Percentiles rank a stretch among this genome's conserved stretches.
Evolutionary conservation across 495 filamentous ascomycete species (phyloP).

Genomic region (Copromyces sp.): DNA sequence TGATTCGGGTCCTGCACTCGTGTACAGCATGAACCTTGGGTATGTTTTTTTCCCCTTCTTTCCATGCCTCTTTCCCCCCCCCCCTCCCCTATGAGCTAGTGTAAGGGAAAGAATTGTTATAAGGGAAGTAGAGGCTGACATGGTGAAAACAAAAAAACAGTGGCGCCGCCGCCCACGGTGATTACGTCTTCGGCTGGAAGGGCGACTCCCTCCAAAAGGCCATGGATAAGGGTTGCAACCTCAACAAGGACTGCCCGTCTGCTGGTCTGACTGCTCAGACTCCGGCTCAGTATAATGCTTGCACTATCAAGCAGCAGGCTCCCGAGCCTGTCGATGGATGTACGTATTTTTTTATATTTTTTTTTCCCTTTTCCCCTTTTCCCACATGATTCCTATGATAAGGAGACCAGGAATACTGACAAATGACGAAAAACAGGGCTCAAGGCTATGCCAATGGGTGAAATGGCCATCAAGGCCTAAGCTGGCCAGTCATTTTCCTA

Average conservation of each 20-base stretch:
- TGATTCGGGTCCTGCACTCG: conserved; percentile 44
- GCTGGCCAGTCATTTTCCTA: not conserved
- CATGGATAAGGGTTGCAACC: conserved; percentile 50
- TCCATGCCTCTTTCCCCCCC: conserved; percentile 5
- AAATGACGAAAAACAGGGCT: conserved; percentile 27
- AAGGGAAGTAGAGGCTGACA: not conserved
- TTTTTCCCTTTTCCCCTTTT: not conserved
- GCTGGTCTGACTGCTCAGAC: conserved; percentile 36
- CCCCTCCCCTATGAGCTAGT: conserved; percentile 22
- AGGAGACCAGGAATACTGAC: not conserved
- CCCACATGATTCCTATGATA: no score
- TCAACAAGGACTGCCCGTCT: conserved; percentile 37
- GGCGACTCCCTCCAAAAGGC: conserved; percentile 51
- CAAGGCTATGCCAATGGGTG: conserved; percentile 40
- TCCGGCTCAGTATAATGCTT: conserved; percentile 35
- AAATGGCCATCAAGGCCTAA: conserved; percentile 43
- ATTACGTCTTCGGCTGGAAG: conserved; percentile 78
- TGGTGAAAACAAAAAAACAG: conserved; percentile 9
- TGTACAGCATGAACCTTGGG: conserved; percentile 41
- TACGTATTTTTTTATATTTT: conserved; percentile 26
- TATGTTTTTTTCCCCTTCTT: conserved; percentile 16
- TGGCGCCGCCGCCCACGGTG: conserved; percentile 51
- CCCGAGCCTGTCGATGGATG: conserved; percentile 43
- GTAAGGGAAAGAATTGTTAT: not conserved
- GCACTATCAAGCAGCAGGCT: conserved; percentile 37